Conservation (phyloP, 2,329 filamentous ascomycete species). For the Cadophora gregata region DNA sequence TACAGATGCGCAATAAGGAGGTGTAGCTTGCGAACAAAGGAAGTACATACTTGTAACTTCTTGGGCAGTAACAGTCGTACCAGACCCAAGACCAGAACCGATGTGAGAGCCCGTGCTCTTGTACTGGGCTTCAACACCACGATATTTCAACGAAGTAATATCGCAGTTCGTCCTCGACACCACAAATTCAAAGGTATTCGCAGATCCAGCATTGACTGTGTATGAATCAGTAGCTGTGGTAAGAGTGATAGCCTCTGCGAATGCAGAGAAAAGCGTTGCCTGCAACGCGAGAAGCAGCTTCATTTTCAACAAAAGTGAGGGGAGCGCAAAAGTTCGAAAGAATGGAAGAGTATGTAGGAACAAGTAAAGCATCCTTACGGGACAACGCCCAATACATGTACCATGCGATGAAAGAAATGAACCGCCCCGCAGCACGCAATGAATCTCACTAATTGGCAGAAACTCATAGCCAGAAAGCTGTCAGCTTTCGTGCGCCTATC, state of each 20-base stretch:
- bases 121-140: conserved; percentile 65
- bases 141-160: conserved; percentile 67
- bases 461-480: not conserved
- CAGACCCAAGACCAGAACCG: conserved; percentile 62
- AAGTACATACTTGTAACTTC: conserved; percentile 23
- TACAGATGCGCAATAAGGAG: not conserved
- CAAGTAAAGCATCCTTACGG: not conserved
- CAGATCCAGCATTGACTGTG: conserved; percentile 54
- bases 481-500: not conserved
- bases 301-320: conserved; percentile 17
- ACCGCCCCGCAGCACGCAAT: not conserved
- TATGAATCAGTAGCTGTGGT: conserved; percentile 50
- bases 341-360: too few species aligned
- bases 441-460: not conserved
- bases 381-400: not conserved
- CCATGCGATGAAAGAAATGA: not conserved
- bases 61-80: conserved; percentile 53
- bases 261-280: conserved; percentile 31
- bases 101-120: conserved; percentile 59
- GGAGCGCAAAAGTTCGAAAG: not conserved
- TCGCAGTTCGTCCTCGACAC: conserved; percentile 63
- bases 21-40: not conserved
- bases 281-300: conserved; percentile 25
- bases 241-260: conserved; percentile 50
- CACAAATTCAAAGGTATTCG: conserved; percentile 57